A percentile compares a stretch with the other conserved stretches of the same genome.
phyloP scores from a whole-genome alignment of 768 basidiomycete species.

The Xanthoconium purpureum region DNA sequence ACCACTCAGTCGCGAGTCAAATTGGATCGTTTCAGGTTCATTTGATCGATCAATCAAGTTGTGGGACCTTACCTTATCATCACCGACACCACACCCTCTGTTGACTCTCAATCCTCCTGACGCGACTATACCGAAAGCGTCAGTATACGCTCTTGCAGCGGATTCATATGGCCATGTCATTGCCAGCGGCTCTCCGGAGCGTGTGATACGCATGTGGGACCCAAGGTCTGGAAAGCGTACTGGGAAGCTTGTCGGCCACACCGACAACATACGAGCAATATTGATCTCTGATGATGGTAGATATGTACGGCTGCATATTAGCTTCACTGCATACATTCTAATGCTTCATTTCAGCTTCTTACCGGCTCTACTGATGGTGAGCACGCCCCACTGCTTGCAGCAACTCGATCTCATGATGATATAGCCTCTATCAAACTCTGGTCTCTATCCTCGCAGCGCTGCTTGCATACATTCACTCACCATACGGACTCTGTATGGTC shows the following conservation, averaged over 20 bases:
- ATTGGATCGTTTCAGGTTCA: constrained; percentile 90
- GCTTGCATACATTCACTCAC: constrained; percentile 93
- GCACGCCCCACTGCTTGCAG: constrained; percentile 5
- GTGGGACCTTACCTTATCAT: constrained; percentile 73
- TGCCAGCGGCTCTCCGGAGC: constrained; percentile 88
- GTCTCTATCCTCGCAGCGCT: constrained; percentile 86
- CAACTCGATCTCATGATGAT: constrained; percentile 14
- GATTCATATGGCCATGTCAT: constrained; percentile 79
- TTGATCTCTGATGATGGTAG: constrained; percentile 85
- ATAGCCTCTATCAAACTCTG: constrained; percentile 85
- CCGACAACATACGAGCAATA: constrained; percentile 92
- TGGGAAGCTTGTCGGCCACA: constrained; percentile 90
- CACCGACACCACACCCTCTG: constrained; percentile 47
- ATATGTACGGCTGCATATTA: constrained; percentile 59
- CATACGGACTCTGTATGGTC: constrained; percentile 97
- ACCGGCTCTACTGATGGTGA: constrained; percentile 78
- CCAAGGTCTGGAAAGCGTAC: constrained; percentile 79
- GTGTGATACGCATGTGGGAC: constrained; percentile 91
- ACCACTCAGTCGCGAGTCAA: constrained; percentile 60
- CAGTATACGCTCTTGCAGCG: constrained; percentile 73
- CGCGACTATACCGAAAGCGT: constrained; percentile 61
- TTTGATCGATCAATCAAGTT: constrained; percentile 93
- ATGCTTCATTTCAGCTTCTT: constrained; percentile 49
- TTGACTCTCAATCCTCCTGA: constrained; percentile 69
- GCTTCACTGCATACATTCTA: constrained; percentile 1